Base-by-base conservation (phyloP, 2,329 filamentous ascomycete species). In the Dactylellina haptotyla region DNA sequence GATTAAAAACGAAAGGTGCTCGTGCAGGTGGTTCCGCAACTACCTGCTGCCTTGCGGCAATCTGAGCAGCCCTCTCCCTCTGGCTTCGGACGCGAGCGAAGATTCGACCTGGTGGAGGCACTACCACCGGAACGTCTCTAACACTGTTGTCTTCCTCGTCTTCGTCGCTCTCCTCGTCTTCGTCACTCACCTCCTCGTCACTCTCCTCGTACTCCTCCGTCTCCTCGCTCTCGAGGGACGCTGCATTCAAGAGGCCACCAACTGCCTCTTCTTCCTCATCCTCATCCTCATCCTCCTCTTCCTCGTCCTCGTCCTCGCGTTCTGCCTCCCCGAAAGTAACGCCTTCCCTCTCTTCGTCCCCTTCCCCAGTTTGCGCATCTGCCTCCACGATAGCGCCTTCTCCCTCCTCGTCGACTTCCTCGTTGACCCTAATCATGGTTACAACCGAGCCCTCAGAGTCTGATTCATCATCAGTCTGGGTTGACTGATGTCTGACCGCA, bases 321-420 rank as follows among this genome's bases (percentile, higher is more conserved):
- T 45, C 46, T 53, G 46, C 48, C 30, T 53, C 59, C 59, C n/a
- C 57, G 28, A 16, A 16, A 61, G 45, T 62, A 51, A 26, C 28
- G 26, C 48, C 16, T 28, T 56, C 46, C 20, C 34, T 45, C 10
- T 10, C 16, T 9, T 43, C 58, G n/a, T 28, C 32, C 37, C 37
- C 50, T 45, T 39, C 37, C 26, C 37, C 37, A n/a, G n/a, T n/a
- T 53, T 18, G 20, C 26, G 26, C 45, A 20, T 53, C 46, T 53
- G 25, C 59, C 23, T 53, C 32, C 50, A 41, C 14, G 32, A 51
- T 63, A 63, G 45, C 58, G 10, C 58, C 43, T 32, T 51, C 50
- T 20, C 18, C 30, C 28, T 46, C 62, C 34, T 43, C 39, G 12
- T 1, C 14, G 5, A 41, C 56, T 25, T 46, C 37, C 28, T 34